Evolutionary conservation across 148 eudicot genomes (phyloP), one percentile per base, ranked within the genome.

Genomic region (Oxyria digyna): DNA sequence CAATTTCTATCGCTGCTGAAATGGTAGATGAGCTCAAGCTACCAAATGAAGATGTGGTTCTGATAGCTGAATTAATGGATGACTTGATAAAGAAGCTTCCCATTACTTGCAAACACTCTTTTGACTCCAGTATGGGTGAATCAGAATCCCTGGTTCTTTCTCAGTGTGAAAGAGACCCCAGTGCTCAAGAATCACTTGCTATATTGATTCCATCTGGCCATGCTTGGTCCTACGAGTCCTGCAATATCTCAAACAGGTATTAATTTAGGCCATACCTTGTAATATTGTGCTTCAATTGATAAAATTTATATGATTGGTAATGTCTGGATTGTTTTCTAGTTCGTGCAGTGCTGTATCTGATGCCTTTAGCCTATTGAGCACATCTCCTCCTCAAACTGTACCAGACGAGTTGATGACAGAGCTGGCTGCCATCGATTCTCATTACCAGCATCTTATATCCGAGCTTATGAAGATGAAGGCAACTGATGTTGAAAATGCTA

Each of bases 21-120:
- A 91, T 91, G 97, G 86, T 84, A 65, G 80, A 86, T 42, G 79
- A 85, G 73, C 84, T 85, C 55, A 81, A 76, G 38, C 78, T 91
- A 65, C 72, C 75, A 48, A 75, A 69, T 54, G 84, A 83, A 29
- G 89, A 91, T 72, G 72, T 77, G 41, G 74, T 75, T 68, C 66
- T 82, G 23, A 82, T 84, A 50, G 87, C 85, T 20, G 81, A 84
- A 70, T 76, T 91, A 76, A 87, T 91, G 69, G 82, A 87, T 70
- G 72, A 73, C 75, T 68, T 88, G 63, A 80, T 91, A 31, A 63
- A 63, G 33, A 72, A 73, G 68, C 76, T 87, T 62, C 48, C 77
- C 42, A 83, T 83, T 0, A 67, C 69, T 26, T 78, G 77, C 81
- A 81, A 67, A 74, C 73, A 63, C 29, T 73, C 86, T 23, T 71